Conservation (phyloP, 2,329 filamentous ascomycete species). For the Colletotrichum liriopes region DNA sequence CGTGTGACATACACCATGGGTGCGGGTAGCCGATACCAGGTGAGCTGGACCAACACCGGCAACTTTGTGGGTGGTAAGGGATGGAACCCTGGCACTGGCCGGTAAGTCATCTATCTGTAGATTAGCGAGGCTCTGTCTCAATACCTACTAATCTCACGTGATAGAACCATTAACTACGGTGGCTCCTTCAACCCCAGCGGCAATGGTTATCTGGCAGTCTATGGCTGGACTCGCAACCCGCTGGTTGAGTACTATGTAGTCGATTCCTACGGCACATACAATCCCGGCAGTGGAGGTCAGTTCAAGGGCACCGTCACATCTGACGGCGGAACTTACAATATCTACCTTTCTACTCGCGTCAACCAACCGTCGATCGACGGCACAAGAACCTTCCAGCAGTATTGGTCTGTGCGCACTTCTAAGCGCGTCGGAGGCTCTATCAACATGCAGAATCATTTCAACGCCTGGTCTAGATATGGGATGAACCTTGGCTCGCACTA, state of each 20-base stretch:
- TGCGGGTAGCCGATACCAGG: slow-evolving; percentile 59
- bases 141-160: neutral
- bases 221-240: slow-evolving; percentile 58
- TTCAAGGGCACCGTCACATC: slow-evolving; percentile 51
- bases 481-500: slow-evolving; percentile 64
- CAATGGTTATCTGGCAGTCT: slow-evolving; percentile 64
- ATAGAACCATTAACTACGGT: slow-evolving; percentile 47
- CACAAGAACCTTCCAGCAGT: slow-evolving; percentile 65
- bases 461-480: slow-evolving; percentile 65
- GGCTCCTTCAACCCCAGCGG: slow-evolving; percentile 49
- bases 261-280: slow-evolving; percentile 61
- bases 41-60: slow-evolving; percentile 61
- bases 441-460: slow-evolving; percentile 66
- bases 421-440: slow-evolving; percentile 67
- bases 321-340: slow-evolving; percentile 55
- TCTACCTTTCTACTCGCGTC: slow-evolving; percentile 53
- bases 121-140: neutral
- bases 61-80: slow-evolving; percentile 73
- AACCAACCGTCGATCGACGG: slow-evolving; percentile 65
- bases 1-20: slow-evolving; percentile 61
- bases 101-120: slow-evolving; percentile 41
- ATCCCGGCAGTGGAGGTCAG: slow-evolving; percentile 55
- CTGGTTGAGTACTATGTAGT: slow-evolving; percentile 60
- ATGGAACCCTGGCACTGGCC: slow-evolving; percentile 66
- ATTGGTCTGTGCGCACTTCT: slow-evolving; percentile 64